Evolutionary conservation across 75 land plant genomes (phyloP).

Genomic region (Pseudotsuga menziesii): DNA sequence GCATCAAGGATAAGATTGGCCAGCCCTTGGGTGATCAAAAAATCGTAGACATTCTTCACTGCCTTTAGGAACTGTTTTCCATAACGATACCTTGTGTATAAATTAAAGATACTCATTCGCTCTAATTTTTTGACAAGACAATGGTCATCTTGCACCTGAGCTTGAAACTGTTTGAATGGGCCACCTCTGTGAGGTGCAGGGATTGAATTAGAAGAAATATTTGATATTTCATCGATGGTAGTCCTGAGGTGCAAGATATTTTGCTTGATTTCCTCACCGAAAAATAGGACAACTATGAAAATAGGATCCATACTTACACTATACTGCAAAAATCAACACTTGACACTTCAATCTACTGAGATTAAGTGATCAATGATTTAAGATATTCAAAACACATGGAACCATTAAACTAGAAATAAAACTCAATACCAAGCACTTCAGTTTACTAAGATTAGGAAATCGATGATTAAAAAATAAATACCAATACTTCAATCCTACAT

Average conservation of each 20-base stretch:
- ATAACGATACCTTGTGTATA: slow-evolving; percentile 1
- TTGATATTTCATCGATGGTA: background rate
- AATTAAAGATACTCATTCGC: background rate
- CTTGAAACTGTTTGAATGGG: background rate
- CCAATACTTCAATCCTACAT: too few species aligned
- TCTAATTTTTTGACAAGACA: background rate
- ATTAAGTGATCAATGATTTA: too few species aligned
- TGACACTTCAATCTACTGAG: too few species aligned
- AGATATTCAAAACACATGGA: too few species aligned
- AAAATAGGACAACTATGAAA: background rate
- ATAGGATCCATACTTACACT: too few species aligned
- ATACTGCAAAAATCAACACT: too few species aligned
- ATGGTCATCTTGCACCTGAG: background rate
- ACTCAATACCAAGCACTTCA: too few species aligned
- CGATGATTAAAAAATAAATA: too few species aligned
- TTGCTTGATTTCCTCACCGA: background rate
- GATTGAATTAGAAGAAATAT: background rate
- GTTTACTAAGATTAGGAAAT: too few species aligned
- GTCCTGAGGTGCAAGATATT: background rate
- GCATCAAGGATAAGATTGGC: background rate
- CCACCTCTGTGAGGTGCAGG: background rate
- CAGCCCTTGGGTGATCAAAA: background rate
- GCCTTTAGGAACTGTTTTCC: background rate
- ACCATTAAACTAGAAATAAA: too few species aligned
- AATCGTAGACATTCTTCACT: background rate